Percentiles rank a stretch among this genome's conserved stretches.
phyloP scores from a whole-genome alignment of 2,329 filamentous ascomycete species.

The Zymoseptoria passerinii region DNA sequence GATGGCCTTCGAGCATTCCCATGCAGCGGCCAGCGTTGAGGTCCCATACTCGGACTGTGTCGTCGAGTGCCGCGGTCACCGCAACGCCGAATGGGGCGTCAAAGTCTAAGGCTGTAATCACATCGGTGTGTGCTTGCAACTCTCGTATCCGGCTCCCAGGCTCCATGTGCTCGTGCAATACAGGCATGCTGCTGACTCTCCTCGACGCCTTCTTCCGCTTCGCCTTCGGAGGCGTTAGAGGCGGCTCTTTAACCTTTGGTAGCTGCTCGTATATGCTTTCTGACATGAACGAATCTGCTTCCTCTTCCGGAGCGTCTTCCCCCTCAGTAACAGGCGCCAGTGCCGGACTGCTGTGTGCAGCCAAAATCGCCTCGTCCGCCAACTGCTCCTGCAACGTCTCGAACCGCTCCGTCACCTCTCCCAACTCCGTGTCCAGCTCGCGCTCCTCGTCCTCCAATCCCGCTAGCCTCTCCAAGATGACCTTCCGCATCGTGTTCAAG shows the following conservation, averaged over 20 bases:
- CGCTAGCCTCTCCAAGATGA: slow-evolving; percentile 80
- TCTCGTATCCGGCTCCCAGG: slow-evolving; percentile 82
- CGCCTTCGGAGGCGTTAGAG: slow-evolving; percentile 38
- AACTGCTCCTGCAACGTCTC: slow-evolving; percentile 55
- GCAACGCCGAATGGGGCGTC: slow-evolving; percentile 95
- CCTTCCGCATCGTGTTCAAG: slow-evolving; percentile 82
- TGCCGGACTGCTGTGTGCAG: slow-evolving; percentile 31
- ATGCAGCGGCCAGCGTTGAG: slow-evolving; percentile 88
- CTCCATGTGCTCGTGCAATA: slow-evolving; percentile 90
- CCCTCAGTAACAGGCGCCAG: slow-evolving; percentile 38
- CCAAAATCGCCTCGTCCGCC: slow-evolving; percentile 42
- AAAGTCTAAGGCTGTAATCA: slow-evolving; percentile 85
- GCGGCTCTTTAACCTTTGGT: slow-evolving; percentile 40
- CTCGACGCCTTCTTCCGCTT: slow-evolving; percentile 48
- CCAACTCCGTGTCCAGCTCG: slow-evolving; percentile 75
- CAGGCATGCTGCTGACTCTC: slow-evolving; percentile 78
- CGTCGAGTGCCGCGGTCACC: slow-evolving; percentile 85
- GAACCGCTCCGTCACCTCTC: slow-evolving; percentile 52
- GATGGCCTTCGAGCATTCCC: slow-evolving; percentile 83
- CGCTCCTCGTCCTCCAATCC: slow-evolving; percentile 84
- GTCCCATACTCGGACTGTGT: slow-evolving; percentile 94
- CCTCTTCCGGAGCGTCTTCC: slow-evolving; percentile 23
- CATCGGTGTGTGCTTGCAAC: slow-evolving; percentile 78
- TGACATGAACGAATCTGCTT: slow-evolving; percentile 75
- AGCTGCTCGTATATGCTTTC: slow-evolving; percentile 95